Base-by-base conservation (phyloP, 2,329 filamentous ascomycete genomes). In the Phyllachora maydis region DNA sequence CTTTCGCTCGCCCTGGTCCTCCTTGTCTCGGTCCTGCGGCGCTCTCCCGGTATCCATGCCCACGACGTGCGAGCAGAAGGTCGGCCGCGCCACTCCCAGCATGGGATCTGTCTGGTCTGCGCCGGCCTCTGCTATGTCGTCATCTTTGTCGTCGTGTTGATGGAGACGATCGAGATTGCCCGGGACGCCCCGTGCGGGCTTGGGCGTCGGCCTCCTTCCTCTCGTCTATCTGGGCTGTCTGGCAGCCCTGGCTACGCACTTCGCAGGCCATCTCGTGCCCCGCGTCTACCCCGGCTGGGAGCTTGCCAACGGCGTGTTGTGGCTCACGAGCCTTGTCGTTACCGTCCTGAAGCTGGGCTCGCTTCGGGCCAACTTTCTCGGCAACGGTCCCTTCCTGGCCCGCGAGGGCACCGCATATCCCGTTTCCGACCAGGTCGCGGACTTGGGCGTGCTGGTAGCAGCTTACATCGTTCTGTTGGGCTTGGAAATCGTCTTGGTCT, bases 161-260 rank as follows among this genome's bases (percentile, higher is more conserved):
- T 38, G 35, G 27, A 40, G 26, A 26, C 28, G 12, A 29, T 39
- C 23, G 37, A 40, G 26, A 24, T 40, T 6, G 35, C 24, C 4
- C 28, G 31, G 13, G 29, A 39, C 8, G 32, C 24, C 4, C 18
- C 11, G n/a, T 18, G 19, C 32, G 16, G 18, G 27, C 23, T 26
- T 37, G 28, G 28, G 33, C 21, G 21, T 36, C 23, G 28, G 31
- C 14, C 32, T 39, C 21, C 25, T 33, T 11, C 33, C 32, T 15
- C 30, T 37, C 30, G 14, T 30, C 28, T 36, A 35, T 19, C 32
- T 26, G 7, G 37, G 35, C 4, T 32, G 30, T 20, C 17, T 32
- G 6, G 20, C 15, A 5, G 32, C 30, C 8, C 29, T n/a, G n/a
- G n/a, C n/a, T n/a, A n/a, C n/a, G 27, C 6, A 19, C 19, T 11